Base-by-base conservation (phyloP, 1,139 yeast genomes). In the Yamadazyma membranifaciens region DNA sequence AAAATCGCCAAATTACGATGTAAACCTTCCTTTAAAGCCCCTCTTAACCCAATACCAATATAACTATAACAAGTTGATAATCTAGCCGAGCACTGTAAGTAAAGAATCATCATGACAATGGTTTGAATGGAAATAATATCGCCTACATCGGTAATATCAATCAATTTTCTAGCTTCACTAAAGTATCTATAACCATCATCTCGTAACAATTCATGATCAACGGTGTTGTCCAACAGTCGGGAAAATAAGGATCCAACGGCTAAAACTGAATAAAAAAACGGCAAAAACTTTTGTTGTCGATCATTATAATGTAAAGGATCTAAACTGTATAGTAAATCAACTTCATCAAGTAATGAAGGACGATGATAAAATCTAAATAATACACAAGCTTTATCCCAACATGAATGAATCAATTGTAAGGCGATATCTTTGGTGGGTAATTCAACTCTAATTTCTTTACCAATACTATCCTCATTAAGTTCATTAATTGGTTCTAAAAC, bases 61-160 rank as follows among this genome's bases (percentile, higher is more conserved):
- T 87, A 89, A 0, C 95, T 83, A 59, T 89, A 89, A 62, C 97
- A 89, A 0, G 96, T 87, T 0, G 95, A 84, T 43, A 91, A 69
- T 46, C 96, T 73, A 1, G 96, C 96, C 2, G 95, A 85, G 58
- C 96, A 88, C 63, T 89, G 96, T 41, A 89, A 67, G 57, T 88
- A 89, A 52, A 89, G 73, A 42, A 87, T 82, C 70, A 75, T 67
- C 83, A 75, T 78, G 13, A 78, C 81, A 38, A 88, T 77, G 0
- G 96, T 82, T 60, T 89, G 96, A 45, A 73, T 73, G 11, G 75
- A 65, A 31, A 65, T 67, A 12, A 70, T 70, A 51, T 71, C 77
- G 7, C 75, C 72, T 12, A 71, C 76, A 47, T 72, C 70, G 33
- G 75, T 67, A 25, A 72, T 69, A 60, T 87, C 94, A 37, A 88